These are phyloP conservation scores for Elsinoe batatas DNA, from an alignment of 2,329 filamentous ascomycete species.

Conservation along the genomic window DNA sequence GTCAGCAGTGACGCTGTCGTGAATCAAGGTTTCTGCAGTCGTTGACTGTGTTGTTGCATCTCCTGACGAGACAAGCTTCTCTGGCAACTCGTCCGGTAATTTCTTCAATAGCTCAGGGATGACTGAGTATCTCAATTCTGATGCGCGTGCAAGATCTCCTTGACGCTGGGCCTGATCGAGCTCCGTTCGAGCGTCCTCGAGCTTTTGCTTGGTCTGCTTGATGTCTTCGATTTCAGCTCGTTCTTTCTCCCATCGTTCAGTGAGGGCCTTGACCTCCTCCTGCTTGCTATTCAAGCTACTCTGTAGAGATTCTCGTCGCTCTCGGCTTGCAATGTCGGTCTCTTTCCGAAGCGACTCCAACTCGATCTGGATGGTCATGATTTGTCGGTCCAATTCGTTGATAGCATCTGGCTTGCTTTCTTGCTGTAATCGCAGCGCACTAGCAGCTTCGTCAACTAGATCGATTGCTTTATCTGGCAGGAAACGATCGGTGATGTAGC, in stretches of 20 bases:
- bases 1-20: constrained; percentile 89
- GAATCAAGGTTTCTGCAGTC: constrained; percentile 54
- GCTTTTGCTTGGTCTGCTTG: constrained; percentile 77
- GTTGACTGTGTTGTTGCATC: not conserved
- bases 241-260: constrained; percentile 82
- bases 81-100: constrained; percentile 62
- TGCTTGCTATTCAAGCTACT: constrained; percentile 64
- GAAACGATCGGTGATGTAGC: constrained; percentile 94
- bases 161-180: constrained; percentile 79
- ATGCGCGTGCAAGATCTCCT: constrained; percentile 82
- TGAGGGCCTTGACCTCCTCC: constrained; percentile 64
- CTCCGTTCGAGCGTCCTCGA: constrained; percentile 76
- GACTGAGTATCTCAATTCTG: constrained; percentile 76
- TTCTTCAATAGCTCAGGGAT: constrained; percentile 75
- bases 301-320: constrained; percentile 79
- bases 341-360: constrained; percentile 90
- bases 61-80: constrained; percentile 26
- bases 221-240: constrained; percentile 74
- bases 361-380: constrained; percentile 96
- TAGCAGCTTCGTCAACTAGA: constrained; percentile 89
- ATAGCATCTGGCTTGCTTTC: constrained; percentile 96
- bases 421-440: constrained; percentile 80
- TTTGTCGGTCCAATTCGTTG: constrained; percentile 81
- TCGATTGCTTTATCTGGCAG: constrained; percentile 96
- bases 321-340: constrained; percentile 77